These are phyloP conservation scores for Pontederia crassipes DNA, from an alignment of 176 grass and related monocot genomes.

Conservation along the genomic window DNA sequence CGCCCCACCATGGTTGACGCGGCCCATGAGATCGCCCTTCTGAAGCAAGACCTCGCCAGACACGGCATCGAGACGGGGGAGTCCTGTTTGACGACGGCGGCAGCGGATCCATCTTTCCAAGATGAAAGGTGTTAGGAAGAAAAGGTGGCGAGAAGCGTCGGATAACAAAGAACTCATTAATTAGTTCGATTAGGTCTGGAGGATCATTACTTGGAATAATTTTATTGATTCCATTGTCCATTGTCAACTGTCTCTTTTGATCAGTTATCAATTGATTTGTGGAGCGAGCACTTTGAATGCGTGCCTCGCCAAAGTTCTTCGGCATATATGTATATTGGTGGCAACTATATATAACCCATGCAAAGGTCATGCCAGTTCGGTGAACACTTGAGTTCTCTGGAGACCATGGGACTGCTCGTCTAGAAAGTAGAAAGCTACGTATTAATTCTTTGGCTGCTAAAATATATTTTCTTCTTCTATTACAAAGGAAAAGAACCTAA, in stretches of 20 bases:
- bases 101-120: slow-evolving; percentile 24
- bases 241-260: not conserved
- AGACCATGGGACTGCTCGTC: too few relatives aligned
- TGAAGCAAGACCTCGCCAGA: slow-evolving; percentile 52
- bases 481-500: too few relatives aligned
- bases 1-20: slow-evolving; percentile 63
- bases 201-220: not conserved
- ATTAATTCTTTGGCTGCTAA: too few relatives aligned
- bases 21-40: slow-evolving; percentile 48
- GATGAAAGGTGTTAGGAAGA: not conserved
- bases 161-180: not conserved
- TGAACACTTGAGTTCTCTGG: not conserved
- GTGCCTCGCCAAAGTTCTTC: too few relatives aligned
- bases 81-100: not conserved
- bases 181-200: not conserved
- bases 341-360: too few relatives aligned
- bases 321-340: too few relatives aligned
- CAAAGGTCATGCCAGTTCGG: not conserved
- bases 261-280: not conserved
- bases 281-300: not conserved
- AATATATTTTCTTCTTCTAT: too few relatives aligned
- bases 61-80: slow-evolving; percentile 5
- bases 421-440: too few relatives aligned
- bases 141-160: too few relatives aligned
- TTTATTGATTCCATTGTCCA: not conserved